A percentile compares a stretch with the other conserved stretches of the same genome.
Evolutionary conservation across 495 filamentous ascomycete genomes (phyloP).

Genomic region (Lophium mytilinum): DNA sequence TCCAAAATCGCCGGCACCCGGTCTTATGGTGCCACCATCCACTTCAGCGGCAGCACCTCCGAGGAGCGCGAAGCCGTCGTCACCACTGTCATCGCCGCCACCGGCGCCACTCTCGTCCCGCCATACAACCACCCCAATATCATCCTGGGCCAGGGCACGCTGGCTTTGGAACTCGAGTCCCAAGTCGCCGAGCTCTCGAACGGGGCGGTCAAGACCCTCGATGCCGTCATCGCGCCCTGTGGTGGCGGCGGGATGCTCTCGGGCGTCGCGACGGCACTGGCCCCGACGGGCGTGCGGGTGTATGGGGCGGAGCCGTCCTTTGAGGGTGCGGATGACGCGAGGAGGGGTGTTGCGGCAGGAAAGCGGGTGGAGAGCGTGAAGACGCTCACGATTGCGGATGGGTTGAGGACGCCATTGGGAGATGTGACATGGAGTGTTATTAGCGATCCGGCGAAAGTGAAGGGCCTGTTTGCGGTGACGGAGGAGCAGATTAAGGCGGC

Average conservation of each 20-base stretch:
- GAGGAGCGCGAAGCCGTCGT: conserved; percentile 75
- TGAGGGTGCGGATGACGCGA: conserved; percentile 76
- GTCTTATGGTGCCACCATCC: conserved; percentile 65
- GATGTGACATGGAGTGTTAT: conserved; percentile 73
- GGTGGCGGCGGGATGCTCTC: conserved; percentile 86
- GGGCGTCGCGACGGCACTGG: conserved; percentile 69
- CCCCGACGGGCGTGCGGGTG: conserved; percentile 56
- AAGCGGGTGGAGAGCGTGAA: conserved; percentile 57
- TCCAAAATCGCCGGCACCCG: conserved; percentile 79
- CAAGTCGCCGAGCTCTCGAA: conserved; percentile 47
- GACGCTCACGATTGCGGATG: conserved; percentile 82
- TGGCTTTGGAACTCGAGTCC: conserved; percentile 69
- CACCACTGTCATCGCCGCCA: conserved; percentile 53
- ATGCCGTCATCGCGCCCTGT: conserved; percentile 78
- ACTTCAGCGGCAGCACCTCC: conserved; percentile 74
- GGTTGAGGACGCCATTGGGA: conserved; percentile 78
- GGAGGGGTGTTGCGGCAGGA: conserved; percentile 55
- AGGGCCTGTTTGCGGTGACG: conserved; percentile 65
- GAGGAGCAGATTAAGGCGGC: conserved; percentile 78
- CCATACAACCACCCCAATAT: conserved; percentile 90
- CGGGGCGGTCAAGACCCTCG: conserved; percentile 37
- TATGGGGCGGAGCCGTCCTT: conserved; percentile 90
- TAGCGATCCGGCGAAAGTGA: conserved; percentile 59
- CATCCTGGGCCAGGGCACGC: conserved; percentile 85
- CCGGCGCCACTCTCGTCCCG: conserved; percentile 69